phyloP scores from a whole-genome alignment of 228 moss, liverwort and hornwort genomes.

The Sphagnum magellanicum region DNA sequence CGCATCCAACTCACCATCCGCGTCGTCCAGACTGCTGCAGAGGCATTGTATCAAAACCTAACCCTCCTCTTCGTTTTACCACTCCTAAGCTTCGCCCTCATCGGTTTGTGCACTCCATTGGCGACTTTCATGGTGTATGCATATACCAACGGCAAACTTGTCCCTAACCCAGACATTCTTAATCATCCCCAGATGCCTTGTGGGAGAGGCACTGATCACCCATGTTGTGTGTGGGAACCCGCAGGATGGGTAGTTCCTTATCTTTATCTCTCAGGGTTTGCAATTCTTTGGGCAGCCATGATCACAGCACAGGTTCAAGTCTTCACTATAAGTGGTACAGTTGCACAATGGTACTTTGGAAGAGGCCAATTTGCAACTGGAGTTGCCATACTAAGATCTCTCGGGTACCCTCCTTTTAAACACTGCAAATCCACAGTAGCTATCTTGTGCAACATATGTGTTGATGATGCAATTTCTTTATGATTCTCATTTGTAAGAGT shows the following conservation, averaged over 20 bases:
- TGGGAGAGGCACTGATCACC: slow-evolving; percentile 26
- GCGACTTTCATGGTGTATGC: slow-evolving; percentile 46
- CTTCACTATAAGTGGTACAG: slow-evolving; percentile 62
- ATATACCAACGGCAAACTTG: slow-evolving; percentile 60
- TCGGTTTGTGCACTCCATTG: slow-evolving; percentile 40
- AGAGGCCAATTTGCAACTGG: slow-evolving; percentile 45
- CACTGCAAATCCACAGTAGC: no score
- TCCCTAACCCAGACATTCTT: slow-evolving; percentile 50
- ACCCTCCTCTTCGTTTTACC: slow-evolving; percentile 68
- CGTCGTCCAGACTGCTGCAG: slow-evolving; percentile 62
- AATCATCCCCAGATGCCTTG: slow-evolving; percentile 35
- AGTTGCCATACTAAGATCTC: slow-evolving; percentile 47
- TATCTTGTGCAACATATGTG: neutral
- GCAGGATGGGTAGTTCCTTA: slow-evolving; percentile 63
- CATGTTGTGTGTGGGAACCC: slow-evolving; percentile 78
- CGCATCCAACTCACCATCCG: slow-evolving; percentile 65
- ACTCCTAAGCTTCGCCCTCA: slow-evolving; percentile 27
- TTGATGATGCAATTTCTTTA: neutral
- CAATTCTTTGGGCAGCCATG: slow-evolving; percentile 55
- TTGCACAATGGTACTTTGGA: slow-evolving; percentile 90
- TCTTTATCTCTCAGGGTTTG: slow-evolving; percentile 37
- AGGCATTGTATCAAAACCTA: slow-evolving; percentile 67
- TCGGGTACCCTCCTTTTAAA: slow-evolving; percentile 16
- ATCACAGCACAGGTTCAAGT: slow-evolving; percentile 59
- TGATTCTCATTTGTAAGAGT: neutral